Conservation (phyloP, 2,329 filamentous ascomycete genomes). For the Penicillium janthinellum region DNA sequence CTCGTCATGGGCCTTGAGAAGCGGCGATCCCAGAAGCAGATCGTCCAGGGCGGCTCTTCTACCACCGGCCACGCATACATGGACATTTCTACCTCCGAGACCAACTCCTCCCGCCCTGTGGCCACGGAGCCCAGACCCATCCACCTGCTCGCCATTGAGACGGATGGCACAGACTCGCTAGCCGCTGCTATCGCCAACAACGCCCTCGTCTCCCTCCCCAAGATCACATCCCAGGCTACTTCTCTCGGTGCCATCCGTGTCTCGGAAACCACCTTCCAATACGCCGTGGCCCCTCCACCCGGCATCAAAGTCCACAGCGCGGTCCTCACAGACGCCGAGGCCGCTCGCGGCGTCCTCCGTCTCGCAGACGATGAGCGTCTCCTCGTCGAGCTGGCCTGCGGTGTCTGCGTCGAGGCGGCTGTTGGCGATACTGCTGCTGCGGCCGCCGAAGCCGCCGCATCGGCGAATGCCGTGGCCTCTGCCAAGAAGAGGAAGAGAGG, state of each 20-base stretch:
- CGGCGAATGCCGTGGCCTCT: constrained; percentile 13
- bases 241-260: constrained; percentile 75
- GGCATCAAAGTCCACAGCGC: constrained; percentile 58
- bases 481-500: constrained; percentile 35
- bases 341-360: constrained; percentile 72
- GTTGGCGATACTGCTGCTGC: constrained; percentile 35
- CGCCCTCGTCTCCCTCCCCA: constrained; percentile 64
- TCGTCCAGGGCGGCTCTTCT: constrained; percentile 10
- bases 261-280: constrained; percentile 66
- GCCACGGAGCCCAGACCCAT: constrained; percentile 34
- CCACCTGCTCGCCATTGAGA: constrained; percentile 73
- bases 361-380: constrained; percentile 81
- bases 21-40: constrained; percentile 40
- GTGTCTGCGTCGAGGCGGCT: constrained; percentile 67
- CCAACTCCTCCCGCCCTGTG: constrained; percentile 12
- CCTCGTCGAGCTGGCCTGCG: constrained; percentile 82
- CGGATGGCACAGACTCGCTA: constrained; percentile 70
- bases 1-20: constrained; percentile 69
- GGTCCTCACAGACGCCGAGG: constrained; percentile 74
- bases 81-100: constrained; percentile 13
- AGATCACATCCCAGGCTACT: constrained; percentile 74
- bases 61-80: constrained; percentile 20
- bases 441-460: constrained; percentile 10
- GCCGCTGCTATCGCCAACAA: constrained; percentile 57
- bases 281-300: constrained; percentile 53